Conservation (phyloP, 306 rosid genomes). For the Quercus gilva region DNA sequence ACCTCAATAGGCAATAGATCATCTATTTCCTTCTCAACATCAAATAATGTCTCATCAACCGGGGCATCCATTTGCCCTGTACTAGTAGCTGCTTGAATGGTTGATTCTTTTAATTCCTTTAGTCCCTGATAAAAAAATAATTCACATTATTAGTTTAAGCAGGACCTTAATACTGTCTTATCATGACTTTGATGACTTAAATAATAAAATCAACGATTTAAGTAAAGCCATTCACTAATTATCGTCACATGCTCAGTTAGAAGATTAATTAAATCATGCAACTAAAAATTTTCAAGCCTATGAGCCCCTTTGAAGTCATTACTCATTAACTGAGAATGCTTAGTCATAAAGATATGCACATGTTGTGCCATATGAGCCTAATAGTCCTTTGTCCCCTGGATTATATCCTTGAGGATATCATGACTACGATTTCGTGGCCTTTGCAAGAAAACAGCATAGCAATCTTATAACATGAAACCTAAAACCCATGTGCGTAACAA, state of each 20-base stretch:
- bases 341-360: too few species aligned
- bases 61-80: conserved; percentile 86
- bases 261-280: neutral
- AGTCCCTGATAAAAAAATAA: conserved; percentile 51
- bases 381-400: neutral
- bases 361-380: neutral
- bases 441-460: neutral
- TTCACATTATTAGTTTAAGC: neutral
- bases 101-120: conserved; percentile 81
- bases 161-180: too few species aligned
- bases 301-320: neutral
- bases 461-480: neutral
- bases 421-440: neutral
- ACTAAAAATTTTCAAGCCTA: neutral
- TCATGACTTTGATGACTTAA: too few species aligned
- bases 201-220: too few species aligned
- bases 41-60: conserved; percentile 77
- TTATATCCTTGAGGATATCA: neutral
- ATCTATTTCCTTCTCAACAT: conserved; percentile 91
- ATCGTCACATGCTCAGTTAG: neutral
- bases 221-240: neutral
- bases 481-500: neutral
- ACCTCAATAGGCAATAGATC: conserved; percentile 94
- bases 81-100: conserved; percentile 80
- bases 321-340: too few species aligned